Percentiles rank a stretch among this genome's conserved stretches.
These are phyloP conservation scores for Sphaerostilbella broomeana DNA, from an alignment of 2,329 filamentous ascomycete species.

Conservation along the genomic window DNA sequence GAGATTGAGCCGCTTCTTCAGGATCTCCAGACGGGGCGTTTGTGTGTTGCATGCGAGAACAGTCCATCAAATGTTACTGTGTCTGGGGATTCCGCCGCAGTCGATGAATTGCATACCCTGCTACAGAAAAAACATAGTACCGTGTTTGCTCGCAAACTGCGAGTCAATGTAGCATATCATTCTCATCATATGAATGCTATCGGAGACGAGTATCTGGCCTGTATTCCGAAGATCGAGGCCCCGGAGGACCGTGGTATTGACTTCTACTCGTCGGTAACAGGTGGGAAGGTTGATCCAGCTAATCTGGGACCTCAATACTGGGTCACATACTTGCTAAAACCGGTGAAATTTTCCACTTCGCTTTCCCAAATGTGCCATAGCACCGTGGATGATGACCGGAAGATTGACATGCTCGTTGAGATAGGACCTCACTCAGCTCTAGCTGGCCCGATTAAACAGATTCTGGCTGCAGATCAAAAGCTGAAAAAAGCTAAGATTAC, in stretches of 20 bases:
- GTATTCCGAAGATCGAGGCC: background rate
- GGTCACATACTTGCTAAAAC: constrained; percentile 20
- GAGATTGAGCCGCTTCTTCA: constrained; percentile 6
- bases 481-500: constrained; percentile 12
- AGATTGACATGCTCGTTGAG: constrained; percentile 24
- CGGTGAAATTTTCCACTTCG: constrained; percentile 18
- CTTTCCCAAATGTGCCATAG: constrained; percentile 5
- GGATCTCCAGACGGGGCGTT: constrained; percentile 13
- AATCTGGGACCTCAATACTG: constrained; percentile 17
- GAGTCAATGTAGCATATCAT: constrained; percentile 43
- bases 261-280: constrained; percentile 26
- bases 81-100: constrained; percentile 24
- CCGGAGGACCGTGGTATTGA: constrained; percentile 10
- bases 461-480: constrained; percentile 16
- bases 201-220: constrained; percentile 14
- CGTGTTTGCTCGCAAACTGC: constrained; percentile 30
- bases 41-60: constrained; percentile 22
- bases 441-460: constrained; percentile 40
- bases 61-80: constrained; percentile 19
- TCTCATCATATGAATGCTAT: constrained; percentile 38
- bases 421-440: constrained; percentile 43
- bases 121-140: constrained; percentile 16
- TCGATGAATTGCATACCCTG: constrained; percentile 19
- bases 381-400: background rate
- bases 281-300: constrained; percentile 8